Conservation (phyloP, 306 rosid genomes). For the Prunus persica region Prunus_persica_NCBIv2 NC_034011.1:2335001-2335500, state of each 20-base stretch:
- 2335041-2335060: too few species aligned
- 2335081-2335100: not conserved
- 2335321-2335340: conserved; percentile 21
- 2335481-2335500: conserved; percentile 55
- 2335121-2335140: not conserved
- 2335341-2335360: not conserved
- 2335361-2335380: not conserved
- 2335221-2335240: conserved; percentile 75
- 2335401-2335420: conserved; percentile 9
- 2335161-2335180: not conserved
- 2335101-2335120: not conserved
- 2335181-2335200: conserved; percentile 63
- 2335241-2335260: conserved; percentile 92
- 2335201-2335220: conserved; percentile 67
- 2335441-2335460: conserved; percentile 66
- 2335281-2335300: conserved; percentile 49
- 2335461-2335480: conserved; percentile 52
- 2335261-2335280: conserved; percentile 83
- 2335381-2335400: not conserved
- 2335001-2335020: too few species aligned
- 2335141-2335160: conserved; percentile 19
- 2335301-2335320: conserved; percentile 40
- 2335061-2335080: not conserved
- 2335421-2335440: not conserved
- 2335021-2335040: too few species aligned